Percentiles rank a stretch among this genome's conserved stretches.
Conservation (phyloP, 495 filamentous ascomycete genomes). For the Massariosphaeria phaeospora region DNA sequence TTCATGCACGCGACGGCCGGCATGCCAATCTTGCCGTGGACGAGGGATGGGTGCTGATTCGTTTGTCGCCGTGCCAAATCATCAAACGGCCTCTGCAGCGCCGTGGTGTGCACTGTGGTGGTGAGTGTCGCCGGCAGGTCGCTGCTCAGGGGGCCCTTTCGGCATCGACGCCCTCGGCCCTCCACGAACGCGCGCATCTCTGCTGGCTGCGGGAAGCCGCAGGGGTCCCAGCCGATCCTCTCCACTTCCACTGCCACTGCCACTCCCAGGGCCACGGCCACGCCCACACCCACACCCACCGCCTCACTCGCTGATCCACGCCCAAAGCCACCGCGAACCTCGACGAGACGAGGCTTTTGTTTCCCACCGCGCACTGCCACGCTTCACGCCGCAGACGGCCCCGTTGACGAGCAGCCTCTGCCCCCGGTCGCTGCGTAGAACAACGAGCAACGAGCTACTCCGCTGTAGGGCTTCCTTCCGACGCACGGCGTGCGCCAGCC, state of each 20-base stretch:
- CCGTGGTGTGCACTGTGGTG: background rate
- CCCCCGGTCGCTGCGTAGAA: too few species aligned
- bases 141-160: conserved; percentile 27
- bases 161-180: conserved; percentile 18
- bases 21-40: background rate
- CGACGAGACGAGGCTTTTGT: background rate
- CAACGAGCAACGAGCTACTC: too few species aligned
- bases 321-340: conserved; percentile 2
- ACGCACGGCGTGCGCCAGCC: too few species aligned
- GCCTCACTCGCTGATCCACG: background rate
- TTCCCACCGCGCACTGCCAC: background rate
- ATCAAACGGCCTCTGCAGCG: conserved; percentile 25
- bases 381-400: background rate
- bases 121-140: background rate
- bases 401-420: background rate
- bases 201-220: conserved; percentile 16
- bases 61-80: conserved; percentile 28
- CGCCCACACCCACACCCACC: background rate
- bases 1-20: conserved; percentile 16
- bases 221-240: conserved; percentile 22
- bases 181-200: conserved; percentile 25
- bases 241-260: conserved; percentile 17
- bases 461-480: too few species aligned
- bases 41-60: conserved; percentile 18
- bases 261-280: conserved; percentile 10